Evolutionary conservation across 2,329 filamentous ascomycete species (phyloP).

Genomic region (Tolypocladium ovalisporum): DNA sequence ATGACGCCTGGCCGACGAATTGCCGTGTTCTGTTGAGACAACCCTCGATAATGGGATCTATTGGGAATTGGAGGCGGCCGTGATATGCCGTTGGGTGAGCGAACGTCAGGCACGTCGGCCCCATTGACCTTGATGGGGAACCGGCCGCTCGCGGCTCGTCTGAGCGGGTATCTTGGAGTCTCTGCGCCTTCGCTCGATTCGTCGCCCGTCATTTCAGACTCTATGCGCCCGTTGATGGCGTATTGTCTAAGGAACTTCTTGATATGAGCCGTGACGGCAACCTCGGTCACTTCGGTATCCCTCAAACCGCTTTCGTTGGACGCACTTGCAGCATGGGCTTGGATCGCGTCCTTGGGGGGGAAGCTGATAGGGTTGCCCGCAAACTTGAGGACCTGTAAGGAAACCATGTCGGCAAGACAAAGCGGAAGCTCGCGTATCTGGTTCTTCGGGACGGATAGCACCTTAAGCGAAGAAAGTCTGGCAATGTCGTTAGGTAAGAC

Average conservation of each 20-base stretch:
- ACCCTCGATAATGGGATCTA: constrained; percentile 64
- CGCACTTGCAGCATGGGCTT: constrained; percentile 43
- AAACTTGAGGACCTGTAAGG: constrained; percentile 79
- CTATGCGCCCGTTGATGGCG: constrained; percentile 38
- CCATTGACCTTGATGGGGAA: constrained; percentile 66
- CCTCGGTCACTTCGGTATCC: constrained; percentile 54
- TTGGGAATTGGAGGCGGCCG: constrained; percentile 69
- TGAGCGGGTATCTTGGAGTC: constrained; percentile 61
- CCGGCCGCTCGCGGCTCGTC: constrained; percentile 51
- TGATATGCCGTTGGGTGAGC: constrained; percentile 50
- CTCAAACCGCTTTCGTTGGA: constrained; percentile 39
- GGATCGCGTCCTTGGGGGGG: constrained; percentile 60
- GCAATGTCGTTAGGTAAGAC: constrained; percentile 68
- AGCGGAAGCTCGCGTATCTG: constrained; percentile 74
- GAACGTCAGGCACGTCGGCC: constrained; percentile 54
- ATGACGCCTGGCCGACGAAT: constrained; percentile 63
- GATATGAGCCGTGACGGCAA: constrained; percentile 48
- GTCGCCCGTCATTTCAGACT: constrained; percentile 46
- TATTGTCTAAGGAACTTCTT: constrained; percentile 49
- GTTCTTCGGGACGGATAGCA: constrained; percentile 80
- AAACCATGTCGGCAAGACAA: constrained; percentile 81
- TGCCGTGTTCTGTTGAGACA: constrained; percentile 56
- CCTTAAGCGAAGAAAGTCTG: constrained; percentile 75
- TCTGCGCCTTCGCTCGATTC: constrained; percentile 66
- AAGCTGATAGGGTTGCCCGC: constrained; percentile 80